Evolutionary conservation across 2,329 filamentous ascomycete genomes (phyloP).

Genomic region (Calonectria crousiana): DNA sequence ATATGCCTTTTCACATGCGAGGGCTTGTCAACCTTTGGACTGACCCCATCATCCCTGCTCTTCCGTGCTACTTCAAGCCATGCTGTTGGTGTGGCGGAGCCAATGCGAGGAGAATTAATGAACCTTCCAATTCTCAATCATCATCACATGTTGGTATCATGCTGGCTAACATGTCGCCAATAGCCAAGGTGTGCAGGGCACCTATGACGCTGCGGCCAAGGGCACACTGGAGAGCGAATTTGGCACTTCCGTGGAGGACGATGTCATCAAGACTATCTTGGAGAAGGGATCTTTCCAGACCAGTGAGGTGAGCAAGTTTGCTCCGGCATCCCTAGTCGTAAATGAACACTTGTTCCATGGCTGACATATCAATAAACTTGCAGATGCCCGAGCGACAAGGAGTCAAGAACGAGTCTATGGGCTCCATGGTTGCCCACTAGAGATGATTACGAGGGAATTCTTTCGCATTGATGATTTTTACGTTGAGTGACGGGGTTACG

Average conservation of each 20-base stretch:
- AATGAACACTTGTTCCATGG: neutral
- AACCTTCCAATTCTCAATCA: neutral
- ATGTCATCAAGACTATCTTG: slow-evolving; percentile 85
- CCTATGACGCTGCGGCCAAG: slow-evolving; percentile 82
- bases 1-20: neutral
- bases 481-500: slow-evolving; percentile 7
- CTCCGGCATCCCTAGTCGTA: neutral
- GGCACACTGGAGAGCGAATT: slow-evolving; percentile 86
- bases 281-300: slow-evolving; percentile 79
- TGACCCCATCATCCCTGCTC: neutral
- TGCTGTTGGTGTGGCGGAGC: neutral
- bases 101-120: neutral
- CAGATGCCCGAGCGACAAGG: slow-evolving; percentile 67
- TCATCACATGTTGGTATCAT: neutral
- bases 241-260: slow-evolving; percentile 82
- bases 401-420: slow-evolving; percentile 65
- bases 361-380: slow-evolving; percentile 10
- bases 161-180: slow-evolving; percentile 28
- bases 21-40: neutral
- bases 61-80: neutral
- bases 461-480: neutral
- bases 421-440: slow-evolving; percentile 58
- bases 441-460: slow-evolving; percentile 30
- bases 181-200: slow-evolving; percentile 89
- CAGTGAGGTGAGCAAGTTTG: slow-evolving; percentile 57